Percentiles rank a stretch among this genome's conserved stretches.
phyloP scores from a whole-genome alignment of 257 asterid genomes.

The Thymus quinquecostatus region DNA sequence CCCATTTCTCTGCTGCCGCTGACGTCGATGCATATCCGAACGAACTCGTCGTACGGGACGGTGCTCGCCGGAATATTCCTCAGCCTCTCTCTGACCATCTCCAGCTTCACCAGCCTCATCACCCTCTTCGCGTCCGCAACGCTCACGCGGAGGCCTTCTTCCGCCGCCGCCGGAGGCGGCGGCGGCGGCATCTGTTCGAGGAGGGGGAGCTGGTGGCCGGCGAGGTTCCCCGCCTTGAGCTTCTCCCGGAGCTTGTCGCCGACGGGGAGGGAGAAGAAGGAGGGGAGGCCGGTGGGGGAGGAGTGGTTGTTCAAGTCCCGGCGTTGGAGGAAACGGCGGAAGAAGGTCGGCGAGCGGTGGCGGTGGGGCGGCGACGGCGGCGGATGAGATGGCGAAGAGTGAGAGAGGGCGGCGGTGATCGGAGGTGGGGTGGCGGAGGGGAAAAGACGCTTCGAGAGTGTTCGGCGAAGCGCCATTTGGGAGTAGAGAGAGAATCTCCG shows the following conservation, averaged over 20 bases:
- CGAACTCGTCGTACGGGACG: slow-evolving; percentile 53
- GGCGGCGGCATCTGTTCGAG: slow-evolving; percentile 43
- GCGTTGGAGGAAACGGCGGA: slow-evolving; percentile 55
- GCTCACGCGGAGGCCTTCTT: slow-evolving; percentile 32
- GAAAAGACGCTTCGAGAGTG: slow-evolving; percentile 39
- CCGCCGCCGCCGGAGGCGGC: slow-evolving; percentile 34
- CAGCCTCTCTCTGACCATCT: slow-evolving; percentile 45
- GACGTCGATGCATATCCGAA: slow-evolving; percentile 54
- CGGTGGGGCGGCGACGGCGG: slow-evolving; percentile 31
- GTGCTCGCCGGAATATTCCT: slow-evolving; percentile 60
- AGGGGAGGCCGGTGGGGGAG: slow-evolving; percentile 47
- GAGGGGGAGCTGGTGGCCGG: slow-evolving; percentile 39
- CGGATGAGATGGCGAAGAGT: background rate
- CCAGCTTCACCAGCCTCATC: slow-evolving; percentile 54
- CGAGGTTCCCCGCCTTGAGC: slow-evolving; percentile 43
- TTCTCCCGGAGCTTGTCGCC: slow-evolving; percentile 70
- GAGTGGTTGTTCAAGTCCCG: slow-evolving; percentile 56
- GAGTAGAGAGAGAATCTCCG: slow-evolving; percentile 25
- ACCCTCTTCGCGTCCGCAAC: slow-evolving; percentile 60
- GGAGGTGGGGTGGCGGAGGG: slow-evolving; percentile 29
- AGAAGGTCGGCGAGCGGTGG: slow-evolving; percentile 42
- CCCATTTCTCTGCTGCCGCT: slow-evolving; percentile 51
- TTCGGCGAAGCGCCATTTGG: slow-evolving; percentile 71
- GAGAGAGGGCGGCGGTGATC: slow-evolving; percentile 16
- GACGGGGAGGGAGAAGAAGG: slow-evolving; percentile 54